Conservation (phyloP, 441 rosid genomes). For the Bruguiera hainesii region DNA sequence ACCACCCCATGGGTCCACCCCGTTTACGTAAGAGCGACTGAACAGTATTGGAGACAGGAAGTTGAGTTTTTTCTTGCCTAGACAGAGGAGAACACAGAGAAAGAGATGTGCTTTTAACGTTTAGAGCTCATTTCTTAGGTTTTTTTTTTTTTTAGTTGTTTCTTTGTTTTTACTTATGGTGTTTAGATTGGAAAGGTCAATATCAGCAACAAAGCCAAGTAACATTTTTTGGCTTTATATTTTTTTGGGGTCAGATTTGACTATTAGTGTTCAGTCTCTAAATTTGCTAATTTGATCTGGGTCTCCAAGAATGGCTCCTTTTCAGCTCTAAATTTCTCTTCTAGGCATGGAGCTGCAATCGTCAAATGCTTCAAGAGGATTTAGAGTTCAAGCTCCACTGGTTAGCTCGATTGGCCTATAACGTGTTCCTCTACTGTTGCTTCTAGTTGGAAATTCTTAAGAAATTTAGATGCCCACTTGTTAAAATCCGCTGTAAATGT, state of each 20-base stretch:
- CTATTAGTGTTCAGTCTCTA: slow-evolving; percentile 19
- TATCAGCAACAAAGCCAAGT: slow-evolving; percentile 7
- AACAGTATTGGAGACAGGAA: slow-evolving; percentile 8
- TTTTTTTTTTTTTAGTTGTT: slow-evolving; percentile 2
- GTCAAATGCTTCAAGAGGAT: slow-evolving; percentile 53
- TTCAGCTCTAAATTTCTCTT: slow-evolving; percentile 28
- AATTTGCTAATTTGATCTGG: slow-evolving; percentile 37
- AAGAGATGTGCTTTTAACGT: not conserved
- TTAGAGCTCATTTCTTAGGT: slow-evolving; percentile 1
- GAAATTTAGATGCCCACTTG: slow-evolving; percentile 12
- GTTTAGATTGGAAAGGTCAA: slow-evolving; percentile 16
- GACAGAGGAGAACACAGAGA: not conserved
- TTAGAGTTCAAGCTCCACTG: slow-evolving; percentile 83
- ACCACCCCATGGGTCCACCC: slow-evolving; percentile 19
- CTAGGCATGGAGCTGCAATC: slow-evolving; percentile 59
- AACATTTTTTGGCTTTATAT: slow-evolving; percentile 9
- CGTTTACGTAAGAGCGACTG: slow-evolving; percentile 16
- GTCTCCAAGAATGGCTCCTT: slow-evolving; percentile 1
- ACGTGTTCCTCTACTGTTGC: slow-evolving; percentile 1
- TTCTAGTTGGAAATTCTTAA: slow-evolving; percentile 3
- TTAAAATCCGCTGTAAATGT: slow-evolving; percentile 21
- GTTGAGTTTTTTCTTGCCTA: not conserved
- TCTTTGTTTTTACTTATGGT: slow-evolving; percentile 32
- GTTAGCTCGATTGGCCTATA: slow-evolving; percentile 40
- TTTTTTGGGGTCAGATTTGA: slow-evolving; percentile 26